Conservation (phyloP, 1,284 basidiomycete species). For the Sanghuangporus baumii region DNA sequence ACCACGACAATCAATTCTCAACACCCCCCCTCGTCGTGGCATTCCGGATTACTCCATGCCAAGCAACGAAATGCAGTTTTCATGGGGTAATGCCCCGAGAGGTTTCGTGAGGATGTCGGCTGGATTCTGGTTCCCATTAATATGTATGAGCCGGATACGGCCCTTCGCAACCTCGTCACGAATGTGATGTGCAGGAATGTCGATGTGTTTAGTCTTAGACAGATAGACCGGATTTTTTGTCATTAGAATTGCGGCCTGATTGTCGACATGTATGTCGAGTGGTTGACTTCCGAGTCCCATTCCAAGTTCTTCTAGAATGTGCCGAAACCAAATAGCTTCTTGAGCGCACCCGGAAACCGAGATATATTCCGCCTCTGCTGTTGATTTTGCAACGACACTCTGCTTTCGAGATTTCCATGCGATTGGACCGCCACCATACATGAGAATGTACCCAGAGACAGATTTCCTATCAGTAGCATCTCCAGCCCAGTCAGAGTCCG, state of each 20-base stretch:
- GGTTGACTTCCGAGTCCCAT: constrained; percentile 7
- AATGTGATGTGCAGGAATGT: constrained; percentile 36
- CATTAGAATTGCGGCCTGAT: constrained; percentile 26
- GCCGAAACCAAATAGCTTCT: constrained; percentile 20
- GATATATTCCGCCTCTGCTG: constrained; percentile 26
- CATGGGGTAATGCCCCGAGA: neutral
- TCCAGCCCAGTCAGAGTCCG: constrained; percentile 27
- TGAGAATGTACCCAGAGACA: constrained; percentile 25
- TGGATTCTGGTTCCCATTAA: neutral
- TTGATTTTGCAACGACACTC: constrained; percentile 21
- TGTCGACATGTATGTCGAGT: constrained; percentile 1
- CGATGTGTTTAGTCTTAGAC: constrained; percentile 37
- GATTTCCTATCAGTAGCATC: constrained; percentile 20
- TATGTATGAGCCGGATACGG: neutral
- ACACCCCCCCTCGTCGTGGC: too few relatives aligned
- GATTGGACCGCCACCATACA: constrained; percentile 20
- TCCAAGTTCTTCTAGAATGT: neutral
- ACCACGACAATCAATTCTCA: too few relatives aligned
- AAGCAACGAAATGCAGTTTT: neutral
- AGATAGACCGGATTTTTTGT: constrained; percentile 29
- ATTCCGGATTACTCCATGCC: neutral
- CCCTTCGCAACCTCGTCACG: constrained; percentile 24
- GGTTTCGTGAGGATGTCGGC: constrained; percentile 12
- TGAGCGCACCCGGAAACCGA: constrained; percentile 20
- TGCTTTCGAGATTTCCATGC: constrained; percentile 23